Conservation (phyloP, 2,329 filamentous ascomycete species). For the Rutstroemia sp. region DNA sequence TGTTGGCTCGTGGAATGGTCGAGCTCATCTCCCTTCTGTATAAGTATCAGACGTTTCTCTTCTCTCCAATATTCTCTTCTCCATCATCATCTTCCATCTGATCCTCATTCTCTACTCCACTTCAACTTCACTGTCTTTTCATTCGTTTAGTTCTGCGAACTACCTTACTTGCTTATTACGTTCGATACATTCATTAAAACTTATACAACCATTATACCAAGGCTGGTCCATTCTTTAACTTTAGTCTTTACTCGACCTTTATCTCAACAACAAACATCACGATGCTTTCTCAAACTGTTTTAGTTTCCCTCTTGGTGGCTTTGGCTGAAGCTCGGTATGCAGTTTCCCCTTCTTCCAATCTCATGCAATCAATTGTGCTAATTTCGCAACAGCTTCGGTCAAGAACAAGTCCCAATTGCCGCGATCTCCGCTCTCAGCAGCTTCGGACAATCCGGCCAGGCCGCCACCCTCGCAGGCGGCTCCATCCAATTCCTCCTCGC, state of each 20-base stretch:
- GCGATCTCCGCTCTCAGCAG: constrained; percentile 45
- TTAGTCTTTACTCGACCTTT: constrained; percentile 7
- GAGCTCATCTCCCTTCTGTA: neutral
- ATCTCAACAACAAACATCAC: constrained; percentile 1
- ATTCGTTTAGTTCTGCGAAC: constrained; percentile 28
- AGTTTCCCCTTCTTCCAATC: neutral
- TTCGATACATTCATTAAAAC: constrained; percentile 20
- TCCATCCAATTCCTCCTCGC: constrained; percentile 56
- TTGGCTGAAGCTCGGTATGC: constrained; percentile 27
- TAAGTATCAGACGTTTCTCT: neutral
- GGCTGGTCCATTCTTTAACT: constrained; percentile 22
- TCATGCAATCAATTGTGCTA: neutral
- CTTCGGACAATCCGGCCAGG: constrained; percentile 51
- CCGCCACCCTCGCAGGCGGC: constrained; percentile 54
- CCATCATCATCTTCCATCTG: neutral
- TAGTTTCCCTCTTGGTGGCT: constrained; percentile 21
- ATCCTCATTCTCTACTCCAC: constrained; percentile 4
- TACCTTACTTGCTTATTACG: constrained; percentile 7
- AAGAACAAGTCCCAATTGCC: constrained; percentile 50
- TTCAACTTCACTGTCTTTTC: constrained; percentile 12
- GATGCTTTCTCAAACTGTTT: constrained; percentile 23
- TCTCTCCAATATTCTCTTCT: neutral
- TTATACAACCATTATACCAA: constrained; percentile 16
- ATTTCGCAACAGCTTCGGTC: constrained; percentile 42
- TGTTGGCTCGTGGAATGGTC: neutral